Conservation (phyloP, 164 flowering plant species). For the Liriodendron chinense region DNA sequence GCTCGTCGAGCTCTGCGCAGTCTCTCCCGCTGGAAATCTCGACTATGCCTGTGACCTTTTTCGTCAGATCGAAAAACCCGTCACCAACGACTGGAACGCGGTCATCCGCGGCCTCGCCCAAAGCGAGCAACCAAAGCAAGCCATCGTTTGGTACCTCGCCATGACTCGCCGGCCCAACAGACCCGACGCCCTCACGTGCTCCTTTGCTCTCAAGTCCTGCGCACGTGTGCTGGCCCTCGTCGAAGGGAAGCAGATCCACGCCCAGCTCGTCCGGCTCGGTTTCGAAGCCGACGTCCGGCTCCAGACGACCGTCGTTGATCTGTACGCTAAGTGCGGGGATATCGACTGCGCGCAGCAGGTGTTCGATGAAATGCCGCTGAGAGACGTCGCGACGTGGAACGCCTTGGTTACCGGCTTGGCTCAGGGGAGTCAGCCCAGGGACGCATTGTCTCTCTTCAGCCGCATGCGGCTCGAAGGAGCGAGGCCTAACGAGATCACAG, state of each 20-base stretch:
- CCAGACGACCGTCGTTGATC: constrained; percentile 66
- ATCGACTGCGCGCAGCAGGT: constrained; percentile 42
- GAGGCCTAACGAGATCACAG: constrained; percentile 66
- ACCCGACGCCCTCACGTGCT: constrained; percentile 82
- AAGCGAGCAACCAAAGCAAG: constrained; percentile 43
- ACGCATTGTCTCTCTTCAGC: constrained; percentile 55
- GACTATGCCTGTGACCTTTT: constrained; percentile 48
- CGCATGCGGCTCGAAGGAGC: constrained; percentile 42
- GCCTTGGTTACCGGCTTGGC: constrained; percentile 75
- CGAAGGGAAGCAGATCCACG: constrained; percentile 63
- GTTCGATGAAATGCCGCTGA: constrained; percentile 68
- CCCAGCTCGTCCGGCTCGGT: constrained; percentile 44
- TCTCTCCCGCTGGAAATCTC: constrained; percentile 50
- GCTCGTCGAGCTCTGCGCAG: constrained; percentile 64
- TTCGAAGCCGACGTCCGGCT: constrained; percentile 49
- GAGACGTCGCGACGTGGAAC: constrained; percentile 80
- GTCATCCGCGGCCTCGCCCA: constrained; percentile 70
- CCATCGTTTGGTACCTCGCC: constrained; percentile 39
- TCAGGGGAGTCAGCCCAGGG: constrained; percentile 59
- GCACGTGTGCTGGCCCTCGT: constrained; percentile 52
- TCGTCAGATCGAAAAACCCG: constrained; percentile 42
- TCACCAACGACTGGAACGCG: constrained; percentile 80
- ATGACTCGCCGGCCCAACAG: constrained; percentile 30
- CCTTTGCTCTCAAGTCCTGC: constrained; percentile 77
- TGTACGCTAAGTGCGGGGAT: constrained; percentile 61